Evolutionary conservation across 306 rosid genomes (phyloP), one percentile per base, ranked within the genome.

Genomic region (Dalbergia cochinchinensis): DNA sequence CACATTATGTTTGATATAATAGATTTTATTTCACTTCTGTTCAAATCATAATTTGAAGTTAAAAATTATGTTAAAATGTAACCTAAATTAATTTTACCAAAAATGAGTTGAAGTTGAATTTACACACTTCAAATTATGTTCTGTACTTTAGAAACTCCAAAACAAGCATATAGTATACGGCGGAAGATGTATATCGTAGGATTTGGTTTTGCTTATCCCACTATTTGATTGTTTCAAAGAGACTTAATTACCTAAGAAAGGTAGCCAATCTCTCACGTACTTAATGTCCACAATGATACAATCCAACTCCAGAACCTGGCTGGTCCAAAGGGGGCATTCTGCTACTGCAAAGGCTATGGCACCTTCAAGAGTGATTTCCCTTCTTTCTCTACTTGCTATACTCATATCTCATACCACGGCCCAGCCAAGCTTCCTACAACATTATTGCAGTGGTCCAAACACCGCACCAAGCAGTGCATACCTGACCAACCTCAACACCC

Each of bases 391-490:
- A 35, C 47, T 70, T 64, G 0, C 78, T 42, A 48, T 64, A 20
- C 63, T 80, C 66, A 16, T 47, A 58, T 62, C 71, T 37, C 84
- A 69, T 33, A 22, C 85, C 64, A 34, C n/a, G 0, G 88, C 84
- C 37, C 87, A 76, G 48, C 70, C 73, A 42, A 4, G 4, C 18
- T 83, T 74, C n/a, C n/a, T n/a, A n/a, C n/a, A n/a, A n/a, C n/a
- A n/a, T n/a, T n/a, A n/a, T n/a, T n/a, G n/a, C n/a, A n/a, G n/a
- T n/a, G n/a, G n/a, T n/a, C n/a, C n/a, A n/a, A n/a, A 85, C 90
- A 85, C 89, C 22, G 37, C n/a, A n/a, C n/a, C 70, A 14, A 74
- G 82, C 44, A 78, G 89, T 61, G 59, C 86, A 76, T 89, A 87
- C 80, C 33, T 76, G 1, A 34, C 15, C 39, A 82, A 79, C 55